Conservation (phyloP, 345 rosid genomes). For the Pugionium dolabratum region DNA sequence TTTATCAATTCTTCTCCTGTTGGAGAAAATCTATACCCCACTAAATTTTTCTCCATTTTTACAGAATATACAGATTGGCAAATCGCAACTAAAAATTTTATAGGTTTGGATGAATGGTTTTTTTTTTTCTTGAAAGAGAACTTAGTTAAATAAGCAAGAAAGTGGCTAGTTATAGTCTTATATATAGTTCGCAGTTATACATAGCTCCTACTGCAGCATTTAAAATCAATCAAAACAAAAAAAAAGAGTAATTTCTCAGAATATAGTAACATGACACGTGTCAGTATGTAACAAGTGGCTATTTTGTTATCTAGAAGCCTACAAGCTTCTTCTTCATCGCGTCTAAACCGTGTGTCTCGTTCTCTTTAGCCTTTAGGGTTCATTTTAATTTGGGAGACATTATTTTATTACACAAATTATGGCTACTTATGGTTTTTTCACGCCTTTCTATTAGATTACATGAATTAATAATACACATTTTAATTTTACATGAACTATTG, state of each 20-base stretch:
- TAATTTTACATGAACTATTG: no score
- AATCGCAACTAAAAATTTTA: neutral
- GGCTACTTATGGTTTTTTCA: no score
- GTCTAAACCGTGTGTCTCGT: neutral
- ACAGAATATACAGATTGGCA: no score
- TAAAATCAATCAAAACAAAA: no score
- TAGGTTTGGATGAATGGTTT: neutral
- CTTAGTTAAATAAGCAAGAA: no score
- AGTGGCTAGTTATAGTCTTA: no score
- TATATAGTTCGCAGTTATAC: no score
- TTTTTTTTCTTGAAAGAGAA: neutral
- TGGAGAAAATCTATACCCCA: conserved; percentile 32
- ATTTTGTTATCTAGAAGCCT: neutral
- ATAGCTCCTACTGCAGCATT: no score
- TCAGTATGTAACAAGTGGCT: neutral
- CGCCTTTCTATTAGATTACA: no score
- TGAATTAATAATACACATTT: no score
- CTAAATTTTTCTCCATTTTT: conserved; percentile 21
- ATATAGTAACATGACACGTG: neutral
- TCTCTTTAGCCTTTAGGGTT: neutral
- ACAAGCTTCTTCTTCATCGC: neutral
- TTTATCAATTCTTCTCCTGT: conserved; percentile 36
- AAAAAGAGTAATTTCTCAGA: neutral
- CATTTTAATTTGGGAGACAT: no score
- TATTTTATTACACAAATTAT: no score